phyloP scores from a whole-genome alignment of 495 filamentous ascomycete genomes.

The Annulohypoxylon bovei region DNA sequence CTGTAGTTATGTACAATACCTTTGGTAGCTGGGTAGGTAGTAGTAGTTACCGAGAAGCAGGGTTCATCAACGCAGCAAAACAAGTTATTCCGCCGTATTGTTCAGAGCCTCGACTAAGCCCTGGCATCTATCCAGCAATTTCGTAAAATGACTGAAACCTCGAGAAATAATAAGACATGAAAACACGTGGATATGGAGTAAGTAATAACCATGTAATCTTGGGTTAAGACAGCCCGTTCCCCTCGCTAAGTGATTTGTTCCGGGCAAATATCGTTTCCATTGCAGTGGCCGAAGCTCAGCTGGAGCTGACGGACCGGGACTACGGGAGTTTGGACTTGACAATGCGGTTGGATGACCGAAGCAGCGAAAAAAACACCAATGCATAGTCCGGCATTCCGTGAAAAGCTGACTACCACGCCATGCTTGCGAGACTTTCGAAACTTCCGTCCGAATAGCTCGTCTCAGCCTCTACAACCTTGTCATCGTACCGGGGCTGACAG shows the following conservation, averaged over 20 bases:
- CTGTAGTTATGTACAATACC: background rate
- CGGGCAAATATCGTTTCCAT: slow-evolving; percentile 13
- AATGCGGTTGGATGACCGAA: background rate
- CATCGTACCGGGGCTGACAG: slow-evolving; percentile 23
- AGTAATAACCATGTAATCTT: slow-evolving; percentile 23
- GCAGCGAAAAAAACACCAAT: background rate
- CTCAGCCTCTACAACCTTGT: slow-evolving; percentile 41
- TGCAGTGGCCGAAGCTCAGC: slow-evolving; percentile 5
- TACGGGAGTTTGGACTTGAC: background rate
- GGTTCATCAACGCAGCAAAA: slow-evolving; percentile 9
- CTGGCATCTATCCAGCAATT: slow-evolving; percentile 9
- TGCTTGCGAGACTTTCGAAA: slow-evolving; percentile 34
- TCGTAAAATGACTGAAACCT: slow-evolving; percentile 16
- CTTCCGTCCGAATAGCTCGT: slow-evolving; percentile 43
- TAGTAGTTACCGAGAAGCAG: slow-evolving; percentile 15
- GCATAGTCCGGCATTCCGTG: slow-evolving; percentile 12
- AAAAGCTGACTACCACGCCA: slow-evolving; percentile 19
- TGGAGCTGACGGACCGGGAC: slow-evolving; percentile 1
- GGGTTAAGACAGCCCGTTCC: slow-evolving; percentile 33
- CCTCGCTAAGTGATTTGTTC: slow-evolving; percentile 14
- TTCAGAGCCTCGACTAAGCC: slow-evolving; percentile 16
- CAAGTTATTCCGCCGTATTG: slow-evolving; percentile 1
- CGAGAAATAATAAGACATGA: slow-evolving; percentile 29
- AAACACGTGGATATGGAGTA: slow-evolving; percentile 39
- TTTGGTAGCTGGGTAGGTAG: no score